A percentile compares a stretch with the other conserved stretches of the same genome.
These are phyloP conservation scores for Rhytidhysteron rufulum DNA, from an alignment of 2,329 filamentous ascomycete species.

Conservation along the genomic window DNA sequence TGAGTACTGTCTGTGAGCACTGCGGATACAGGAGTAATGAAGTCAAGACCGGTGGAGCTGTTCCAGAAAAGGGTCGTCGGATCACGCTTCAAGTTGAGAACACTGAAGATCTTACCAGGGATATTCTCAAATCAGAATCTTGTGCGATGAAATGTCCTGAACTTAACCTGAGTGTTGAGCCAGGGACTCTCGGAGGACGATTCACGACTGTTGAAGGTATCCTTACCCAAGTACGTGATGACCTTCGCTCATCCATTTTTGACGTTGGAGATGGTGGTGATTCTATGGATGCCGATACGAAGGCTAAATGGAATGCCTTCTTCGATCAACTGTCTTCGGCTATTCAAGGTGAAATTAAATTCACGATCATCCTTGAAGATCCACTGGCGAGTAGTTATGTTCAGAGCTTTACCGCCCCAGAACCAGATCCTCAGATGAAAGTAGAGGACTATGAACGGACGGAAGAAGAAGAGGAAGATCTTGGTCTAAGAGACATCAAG, in stretches of 20 bases:
- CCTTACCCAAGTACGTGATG: slow-evolving; percentile 85
- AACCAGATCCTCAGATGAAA: slow-evolving; percentile 79
- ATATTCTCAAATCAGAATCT: slow-evolving; percentile 94
- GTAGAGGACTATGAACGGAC: slow-evolving; percentile 82
- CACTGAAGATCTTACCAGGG: slow-evolving; percentile 73
- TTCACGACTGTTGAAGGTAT: slow-evolving; percentile 97
- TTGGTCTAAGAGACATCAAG: slow-evolving; percentile 91
- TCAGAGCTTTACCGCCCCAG: slow-evolving; percentile 75
- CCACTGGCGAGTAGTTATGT: slow-evolving; percentile 92
- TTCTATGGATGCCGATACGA: slow-evolving; percentile 65
- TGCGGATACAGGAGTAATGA: slow-evolving; percentile 96
- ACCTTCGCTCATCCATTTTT: slow-evolving; percentile 85
- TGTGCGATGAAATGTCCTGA: slow-evolving; percentile 85
- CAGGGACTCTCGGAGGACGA: slow-evolving; percentile 88
- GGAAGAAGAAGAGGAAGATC: slow-evolving; percentile 86
- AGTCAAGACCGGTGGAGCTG: slow-evolving; percentile 92
- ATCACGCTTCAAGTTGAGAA: slow-evolving; percentile 73
- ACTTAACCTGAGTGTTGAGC: slow-evolving; percentile 80
- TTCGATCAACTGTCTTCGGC: slow-evolving; percentile 73
- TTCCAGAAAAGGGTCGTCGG: slow-evolving; percentile 79
- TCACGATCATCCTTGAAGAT: slow-evolving; percentile 79
- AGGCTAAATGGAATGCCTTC: slow-evolving; percentile 73
- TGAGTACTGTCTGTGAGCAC: slow-evolving; percentile 86
- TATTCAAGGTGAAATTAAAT: slow-evolving; percentile 74
- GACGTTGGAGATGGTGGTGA: slow-evolving; percentile 74